Percentiles rank a stretch among this genome's conserved stretches.
Conservation (phyloP, 78 protist genomes). For the Polysphondylium violaceum region DNA sequence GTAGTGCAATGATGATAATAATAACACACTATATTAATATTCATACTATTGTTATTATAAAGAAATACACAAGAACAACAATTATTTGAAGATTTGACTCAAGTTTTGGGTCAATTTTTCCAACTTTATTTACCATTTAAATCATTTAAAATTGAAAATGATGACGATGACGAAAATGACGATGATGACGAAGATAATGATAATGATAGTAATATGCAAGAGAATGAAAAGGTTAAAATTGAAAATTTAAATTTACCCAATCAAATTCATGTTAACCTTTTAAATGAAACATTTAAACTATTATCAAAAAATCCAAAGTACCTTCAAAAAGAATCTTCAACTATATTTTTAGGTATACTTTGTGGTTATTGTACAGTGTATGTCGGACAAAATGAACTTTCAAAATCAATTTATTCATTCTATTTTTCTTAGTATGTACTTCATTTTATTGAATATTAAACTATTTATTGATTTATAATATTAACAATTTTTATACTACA, state of each 20-base stretch:
- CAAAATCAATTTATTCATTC: not conserved
- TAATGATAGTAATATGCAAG: not conserved
- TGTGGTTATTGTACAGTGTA: constrained; percentile 3
- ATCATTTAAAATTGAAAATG: constrained; percentile 27
- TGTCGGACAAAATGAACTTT: not conserved
- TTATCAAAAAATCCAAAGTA: constrained; percentile 3
- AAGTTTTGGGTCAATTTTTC: constrained; percentile 35
- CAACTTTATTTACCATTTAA: constrained; percentile 41
- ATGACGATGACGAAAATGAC: constrained; percentile 17
- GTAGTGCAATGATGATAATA: not conserved
- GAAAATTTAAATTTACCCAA: not conserved
- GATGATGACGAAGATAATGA: constrained; percentile 16
- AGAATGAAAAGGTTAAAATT: constrained; percentile 1
- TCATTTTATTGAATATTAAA: not conserved
- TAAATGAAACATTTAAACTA: not conserved
- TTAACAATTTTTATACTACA: not conserved
- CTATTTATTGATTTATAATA: not conserved
- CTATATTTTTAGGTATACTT: constrained; percentile 17
- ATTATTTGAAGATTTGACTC: constrained; percentile 33
- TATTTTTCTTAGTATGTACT: constrained; percentile 19
- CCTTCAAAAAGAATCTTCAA: constrained; percentile 22
- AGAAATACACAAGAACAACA: not conserved
- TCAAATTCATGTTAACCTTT: not conserved
- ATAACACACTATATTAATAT: not conserved
- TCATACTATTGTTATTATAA: not conserved